Percentiles rank a stretch among this genome's conserved stretches.
Evolutionary conservation across 192 early-diverging fungal species (phyloP).

Genomic region (Glomus cerebriforme): DNA sequence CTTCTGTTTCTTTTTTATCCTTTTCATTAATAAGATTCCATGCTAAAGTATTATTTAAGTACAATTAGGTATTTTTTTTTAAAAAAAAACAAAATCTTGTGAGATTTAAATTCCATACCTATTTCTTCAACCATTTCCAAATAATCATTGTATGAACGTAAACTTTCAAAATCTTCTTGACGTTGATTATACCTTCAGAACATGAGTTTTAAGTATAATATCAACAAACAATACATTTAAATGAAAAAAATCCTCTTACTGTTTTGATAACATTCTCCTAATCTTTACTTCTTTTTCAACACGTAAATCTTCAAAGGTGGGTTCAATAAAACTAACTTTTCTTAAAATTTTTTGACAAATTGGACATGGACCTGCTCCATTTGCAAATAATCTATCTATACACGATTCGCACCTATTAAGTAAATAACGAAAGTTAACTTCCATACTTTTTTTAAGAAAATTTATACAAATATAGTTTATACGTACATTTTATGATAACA

Average conservation of each 20-base stretch:
- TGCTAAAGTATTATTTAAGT: conserved; percentile 38
- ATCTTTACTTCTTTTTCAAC: conserved; percentile 94
- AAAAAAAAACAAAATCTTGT: not conserved
- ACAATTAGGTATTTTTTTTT: too few relatives aligned
- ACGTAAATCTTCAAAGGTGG: conserved; percentile 91
- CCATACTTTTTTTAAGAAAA: not conserved
- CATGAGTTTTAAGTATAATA: too few relatives aligned
- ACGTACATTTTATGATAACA: conserved; percentile 96
- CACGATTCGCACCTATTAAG: conserved; percentile 83
- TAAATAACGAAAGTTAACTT: not conserved
- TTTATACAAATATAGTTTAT: not conserved
- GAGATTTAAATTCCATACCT: conserved; percentile 42
- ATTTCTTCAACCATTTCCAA: conserved; percentile 89
- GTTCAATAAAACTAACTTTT: conserved; percentile 82
- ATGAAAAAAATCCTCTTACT: conserved; percentile 43
- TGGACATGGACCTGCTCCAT: conserved; percentile 83
- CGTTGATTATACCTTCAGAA: conserved; percentile 53
- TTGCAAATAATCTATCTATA: conserved; percentile 79
- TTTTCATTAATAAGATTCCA: conserved; percentile 82
- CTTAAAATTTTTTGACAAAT: conserved; percentile 80
- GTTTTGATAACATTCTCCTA: conserved; percentile 70
- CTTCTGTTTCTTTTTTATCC: conserved; percentile 73
- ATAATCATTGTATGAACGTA: conserved; percentile 86
- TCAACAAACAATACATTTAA: not conserved
- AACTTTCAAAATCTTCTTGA: conserved; percentile 79